These are phyloP conservation scores for Brassica cretica DNA, from an alignment of 345 rosid genomes.

Conservation along the genomic window DNA sequence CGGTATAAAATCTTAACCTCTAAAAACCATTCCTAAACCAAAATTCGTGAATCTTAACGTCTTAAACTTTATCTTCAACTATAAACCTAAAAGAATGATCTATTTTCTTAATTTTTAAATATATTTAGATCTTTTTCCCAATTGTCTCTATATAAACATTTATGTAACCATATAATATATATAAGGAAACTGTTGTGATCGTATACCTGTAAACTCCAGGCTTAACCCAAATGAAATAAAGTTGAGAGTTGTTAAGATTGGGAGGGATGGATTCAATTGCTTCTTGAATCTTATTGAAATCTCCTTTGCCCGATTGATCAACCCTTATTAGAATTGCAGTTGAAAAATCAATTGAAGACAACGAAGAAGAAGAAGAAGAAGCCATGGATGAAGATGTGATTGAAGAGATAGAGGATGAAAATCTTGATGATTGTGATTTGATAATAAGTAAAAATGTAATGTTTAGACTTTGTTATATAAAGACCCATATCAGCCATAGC, in stretches of 20 bases:
- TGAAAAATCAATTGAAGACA: slow-evolving; percentile 33
- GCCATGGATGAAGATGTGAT: slow-evolving; percentile 32
- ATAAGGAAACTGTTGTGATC: not conserved
- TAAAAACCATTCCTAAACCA: not conserved
- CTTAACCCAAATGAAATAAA: slow-evolving; percentile 57
- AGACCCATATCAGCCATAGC: slow-evolving; percentile 30
- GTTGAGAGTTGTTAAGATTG: slow-evolving; percentile 40
- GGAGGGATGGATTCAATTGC: slow-evolving; percentile 68
- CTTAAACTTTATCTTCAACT: not conserved
- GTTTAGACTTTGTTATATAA: slow-evolving; percentile 26
- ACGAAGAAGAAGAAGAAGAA: slow-evolving; percentile 25
- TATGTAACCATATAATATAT: not conserved
- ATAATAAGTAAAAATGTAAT: slow-evolving; percentile 1
- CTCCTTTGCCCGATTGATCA: slow-evolving; percentile 73
- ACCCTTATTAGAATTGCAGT: slow-evolving; percentile 54
- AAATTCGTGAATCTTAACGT: not conserved
- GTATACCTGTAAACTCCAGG: slow-evolving; percentile 69
- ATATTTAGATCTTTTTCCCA: not conserved
- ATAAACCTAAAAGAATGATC: not conserved
- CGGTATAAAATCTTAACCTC: not conserved
- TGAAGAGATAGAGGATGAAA: slow-evolving; percentile 22
- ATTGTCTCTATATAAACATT: not conserved
- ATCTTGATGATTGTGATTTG: not conserved
- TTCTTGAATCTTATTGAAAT: slow-evolving; percentile 61
- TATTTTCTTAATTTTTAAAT: not conserved